These are phyloP conservation scores for Zygnema circumcarinatum DNA, from an alignment of 139 green algal genomes.

Conservation along the genomic window DNA sequence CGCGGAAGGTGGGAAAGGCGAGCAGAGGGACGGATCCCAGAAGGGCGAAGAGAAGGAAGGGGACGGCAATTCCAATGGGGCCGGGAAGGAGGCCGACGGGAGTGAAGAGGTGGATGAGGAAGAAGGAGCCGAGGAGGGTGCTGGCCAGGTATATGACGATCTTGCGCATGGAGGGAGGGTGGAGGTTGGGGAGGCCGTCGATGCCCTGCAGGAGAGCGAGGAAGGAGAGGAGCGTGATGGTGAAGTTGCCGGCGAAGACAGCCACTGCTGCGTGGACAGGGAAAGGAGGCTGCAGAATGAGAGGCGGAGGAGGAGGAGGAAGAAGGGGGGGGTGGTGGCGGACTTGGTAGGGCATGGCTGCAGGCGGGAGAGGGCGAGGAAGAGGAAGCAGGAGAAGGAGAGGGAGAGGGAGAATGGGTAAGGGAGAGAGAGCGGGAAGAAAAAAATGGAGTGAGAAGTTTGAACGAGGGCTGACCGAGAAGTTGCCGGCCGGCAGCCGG, in stretches of 20 bases:
- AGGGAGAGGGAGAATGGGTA: not conserved
- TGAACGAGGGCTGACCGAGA: not conserved
- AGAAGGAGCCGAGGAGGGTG: slow-evolving; percentile 5
- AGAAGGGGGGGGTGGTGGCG: not conserved
- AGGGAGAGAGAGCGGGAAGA: not conserved
- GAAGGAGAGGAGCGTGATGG: slow-evolving; percentile 9
- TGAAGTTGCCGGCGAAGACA: slow-evolving; percentile 1
- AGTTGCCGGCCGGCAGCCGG: not conserved
- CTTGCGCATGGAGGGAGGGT: slow-evolving; percentile 11
- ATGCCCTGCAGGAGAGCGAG: not conserved
- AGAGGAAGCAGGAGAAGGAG: not conserved
- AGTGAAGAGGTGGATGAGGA: slow-evolving; percentile 18
- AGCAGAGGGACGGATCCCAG: not conserved
- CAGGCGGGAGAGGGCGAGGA: not conserved
- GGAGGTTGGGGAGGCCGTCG: slow-evolving; percentile 1
- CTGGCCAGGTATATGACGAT: not conserved
- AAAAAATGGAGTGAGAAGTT: not conserved
- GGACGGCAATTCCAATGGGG: not conserved
- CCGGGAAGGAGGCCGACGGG: slow-evolving; percentile 11
- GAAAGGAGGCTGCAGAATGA: not conserved
- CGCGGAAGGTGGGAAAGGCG: slow-evolving; percentile 2
- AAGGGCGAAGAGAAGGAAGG: not conserved
- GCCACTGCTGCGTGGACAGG: not conserved
- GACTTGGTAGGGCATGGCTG: not conserved
- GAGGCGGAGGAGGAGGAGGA: not conserved